Evolutionary conservation across 2,329 filamentous ascomycete genomes (phyloP), one percentile per base, ranked within the genome.

Genomic region (Aureobasidium sp.): DNA sequence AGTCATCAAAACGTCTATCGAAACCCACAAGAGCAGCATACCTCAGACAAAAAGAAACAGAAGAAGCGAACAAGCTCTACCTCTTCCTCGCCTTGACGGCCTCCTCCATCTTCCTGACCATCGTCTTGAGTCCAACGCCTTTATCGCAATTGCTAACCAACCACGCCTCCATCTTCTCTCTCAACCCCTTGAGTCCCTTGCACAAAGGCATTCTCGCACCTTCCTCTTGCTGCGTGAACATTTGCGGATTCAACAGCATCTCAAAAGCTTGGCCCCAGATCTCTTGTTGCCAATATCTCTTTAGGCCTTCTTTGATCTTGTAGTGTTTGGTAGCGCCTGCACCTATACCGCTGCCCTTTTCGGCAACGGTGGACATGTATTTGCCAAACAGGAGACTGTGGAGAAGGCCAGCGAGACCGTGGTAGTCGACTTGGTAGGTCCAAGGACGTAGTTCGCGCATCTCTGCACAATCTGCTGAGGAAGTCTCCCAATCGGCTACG

Each of bases 361-460:
- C 77, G 5, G 71, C 78, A 1, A 81, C 72, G 0, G 91, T 95
- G 71, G 96, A 90, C 69, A 99, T 94, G 75, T 97, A 97, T 70
- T 90, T 91, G 10, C 94, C 93, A 71, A 97, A 99, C 3, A 99
- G 83, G 68, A 99, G 83, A 47, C 86, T 88, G 75, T 99, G 91
- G 5, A 97, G 80, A 29, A 90, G 89, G 5, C 91, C 91, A 0
- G 94, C 94, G 0, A 97, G 81, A 13, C 94, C 94, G 73, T 96
- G 90, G 69, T 97, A 95, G 77, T 99, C 94, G 67, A 97, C 90
- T 73, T 99, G 94, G 79, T 91, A 97, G 1, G 93, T 97, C 94
- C 94, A 99, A 0, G 92, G 91, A 1, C 93, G 83, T 62, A 91
- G 84, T 76, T 99, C 93, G 50, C 92, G 88, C 84, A 97, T 96